Conservation (phyloP, 2,329 filamentous ascomycete genomes). For the Aspergillus texensis region DNA sequence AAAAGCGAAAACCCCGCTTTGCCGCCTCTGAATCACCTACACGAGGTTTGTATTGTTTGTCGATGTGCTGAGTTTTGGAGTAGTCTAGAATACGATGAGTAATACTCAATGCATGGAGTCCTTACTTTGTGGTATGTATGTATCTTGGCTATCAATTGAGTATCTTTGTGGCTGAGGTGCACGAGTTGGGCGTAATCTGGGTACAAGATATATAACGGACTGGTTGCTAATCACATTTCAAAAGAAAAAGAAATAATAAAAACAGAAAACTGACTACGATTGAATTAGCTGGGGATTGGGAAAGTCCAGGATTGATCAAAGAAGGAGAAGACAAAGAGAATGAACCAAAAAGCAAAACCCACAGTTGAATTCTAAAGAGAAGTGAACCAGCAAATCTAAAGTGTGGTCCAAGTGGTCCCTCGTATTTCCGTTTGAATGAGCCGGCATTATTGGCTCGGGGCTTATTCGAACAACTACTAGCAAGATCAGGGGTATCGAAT, state of each 20-base stretch:
- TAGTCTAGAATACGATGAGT: background rate
- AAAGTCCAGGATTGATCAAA: background rate
- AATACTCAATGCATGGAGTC: background rate
- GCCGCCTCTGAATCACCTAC: background rate
- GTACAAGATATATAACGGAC: background rate
- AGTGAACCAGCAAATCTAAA: background rate
- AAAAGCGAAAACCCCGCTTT: background rate
- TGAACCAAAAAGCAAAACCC: background rate
- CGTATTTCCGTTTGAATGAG: background rate
- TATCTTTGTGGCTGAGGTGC: background rate
- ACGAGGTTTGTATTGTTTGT: background rate
- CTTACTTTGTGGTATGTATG: background rate
- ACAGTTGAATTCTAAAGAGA: background rate
- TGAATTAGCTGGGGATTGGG: background rate
- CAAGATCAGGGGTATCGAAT: background rate
- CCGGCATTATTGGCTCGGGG: background rate
- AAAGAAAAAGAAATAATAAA: background rate
- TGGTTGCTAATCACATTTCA: background rate
- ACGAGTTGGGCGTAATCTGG: background rate
- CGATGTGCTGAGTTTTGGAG: background rate
- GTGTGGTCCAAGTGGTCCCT: slow-evolving; percentile 2
- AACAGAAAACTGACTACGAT: background rate
- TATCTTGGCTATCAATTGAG: background rate
- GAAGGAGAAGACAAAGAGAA: background rate
- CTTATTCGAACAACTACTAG: background rate